Conservation (phyloP, 2,329 filamentous ascomycete genomes). For the Neopestalotiopsis rosae region DNA sequence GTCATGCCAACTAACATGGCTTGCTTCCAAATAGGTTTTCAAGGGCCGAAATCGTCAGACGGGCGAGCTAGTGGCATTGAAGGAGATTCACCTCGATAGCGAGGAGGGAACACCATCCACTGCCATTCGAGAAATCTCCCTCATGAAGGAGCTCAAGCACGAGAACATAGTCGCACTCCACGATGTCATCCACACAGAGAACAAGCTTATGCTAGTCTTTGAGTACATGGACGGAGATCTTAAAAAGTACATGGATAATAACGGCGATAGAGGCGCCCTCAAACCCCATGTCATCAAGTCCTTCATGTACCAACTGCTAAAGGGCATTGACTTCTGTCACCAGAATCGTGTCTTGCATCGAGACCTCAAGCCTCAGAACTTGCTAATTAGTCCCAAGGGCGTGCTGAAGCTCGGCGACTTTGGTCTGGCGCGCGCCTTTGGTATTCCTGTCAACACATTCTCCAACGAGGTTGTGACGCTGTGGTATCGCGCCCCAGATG, state of each 20-base stretch:
- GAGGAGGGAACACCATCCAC: conserved; percentile 98
- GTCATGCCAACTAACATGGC: background rate
- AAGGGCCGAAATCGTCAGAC: conserved; percentile 98
- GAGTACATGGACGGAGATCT: conserved; percentile 99
- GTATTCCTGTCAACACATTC: conserved; percentile 97
- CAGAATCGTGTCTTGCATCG: conserved; percentile 95
- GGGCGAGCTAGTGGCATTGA: conserved; percentile 93
- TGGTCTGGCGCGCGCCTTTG: conserved; percentile 90
- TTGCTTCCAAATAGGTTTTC: conserved; percentile 75
- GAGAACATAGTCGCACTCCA: conserved; percentile 97
- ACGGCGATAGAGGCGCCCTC: conserved; percentile 86
- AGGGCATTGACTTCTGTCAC: conserved; percentile 97
- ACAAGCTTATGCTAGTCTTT: conserved; percentile 99
- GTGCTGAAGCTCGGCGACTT: conserved; percentile 94
- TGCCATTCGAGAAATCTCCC: conserved; percentile 95
- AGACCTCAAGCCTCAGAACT: conserved; percentile 94
- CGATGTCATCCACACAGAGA: conserved; percentile 99
- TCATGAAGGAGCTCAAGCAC: conserved; percentile 99
- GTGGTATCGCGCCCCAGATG: conserved; percentile 97
- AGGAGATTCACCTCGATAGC: conserved; percentile 98
- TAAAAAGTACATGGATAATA: conserved; percentile 97
- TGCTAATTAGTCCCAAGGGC: conserved; percentile 91
- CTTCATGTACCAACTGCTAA: conserved; percentile 97
- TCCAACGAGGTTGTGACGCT: conserved; percentile 97
- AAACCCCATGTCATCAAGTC: conserved; percentile 94